Evolutionary conservation across 1,139 yeast species (phyloP), one percentile per base, ranked within the genome.

Genomic region (Saccharomyces pastorianus): DNA sequence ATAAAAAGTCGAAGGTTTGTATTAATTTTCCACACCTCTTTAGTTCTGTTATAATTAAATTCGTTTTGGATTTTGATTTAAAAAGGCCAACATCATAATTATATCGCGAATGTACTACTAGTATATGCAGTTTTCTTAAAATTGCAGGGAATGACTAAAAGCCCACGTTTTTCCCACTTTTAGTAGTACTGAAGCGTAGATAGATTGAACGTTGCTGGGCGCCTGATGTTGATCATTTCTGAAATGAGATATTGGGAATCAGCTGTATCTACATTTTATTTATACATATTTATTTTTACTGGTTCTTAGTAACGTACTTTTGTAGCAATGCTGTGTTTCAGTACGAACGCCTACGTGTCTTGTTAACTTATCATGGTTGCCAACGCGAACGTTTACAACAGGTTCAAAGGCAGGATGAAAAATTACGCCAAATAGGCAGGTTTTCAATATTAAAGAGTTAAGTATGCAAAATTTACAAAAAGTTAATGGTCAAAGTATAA

Each of bases 141-240:
- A 48, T 48, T 51, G 49, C 49, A 52, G 56, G 54, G 56, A 47
- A 46, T 46, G 61, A 56, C 53, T 56, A 61, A 53, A 52, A 51
- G 48, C 54, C 50, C 55, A 46, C 56, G 54, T 55, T 53, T 52
- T 48, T 53, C 53, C 53, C 55, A 51, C 47, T 56, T 52, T 50
- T 67, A 57, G 73, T 67, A 51, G 51, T 49, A 50, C 57, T 53
- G 53, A 60, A 60, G 73, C 71, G 73, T 68, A 70, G 73, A 71
- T 47, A 31, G 56, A 68, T 51, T 51, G 74, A 67, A 63, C 75
- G 74, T 71, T 72, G 72, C 75, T 72, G 75, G 75, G 75, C 75
- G 72, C 75, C 75, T 64, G 72, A 61, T 67, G 70, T 70, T 70
- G 75, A 72, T 61, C 58, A 56, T 56, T 57, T 57, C 53, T 51